Base-by-base conservation (phyloP, 2,329 filamentous ascomycete genomes). In the Lachnellula willkommii region DNA sequence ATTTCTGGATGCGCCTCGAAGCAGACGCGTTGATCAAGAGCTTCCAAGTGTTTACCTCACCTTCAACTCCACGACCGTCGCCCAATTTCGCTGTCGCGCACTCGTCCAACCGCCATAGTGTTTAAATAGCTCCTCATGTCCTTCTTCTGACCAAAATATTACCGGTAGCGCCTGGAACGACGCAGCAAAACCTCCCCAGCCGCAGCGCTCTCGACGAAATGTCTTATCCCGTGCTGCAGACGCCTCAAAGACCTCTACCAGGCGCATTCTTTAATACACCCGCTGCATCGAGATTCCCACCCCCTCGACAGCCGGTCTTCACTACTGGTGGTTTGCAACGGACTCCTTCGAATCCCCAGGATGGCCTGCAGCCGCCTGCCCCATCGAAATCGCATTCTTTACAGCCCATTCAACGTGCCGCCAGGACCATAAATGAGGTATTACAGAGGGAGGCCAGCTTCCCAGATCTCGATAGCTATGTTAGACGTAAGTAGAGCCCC, bases 391-490 rank as follows among this genome's bases (percentile, higher is more conserved):
- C 57, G 26, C 62, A 79, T 57, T 70, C 73, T n/a, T 67, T 88
- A 47, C 84, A 83, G 46, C 88, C 89, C 0, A 81, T 95, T 57
- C 81, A 89, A 63, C 88, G 90, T 72, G 94, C 90, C 20, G 90
- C 91, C 47, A 81, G 79, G 62, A 92, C 88, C 20, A 87, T 99
- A 71, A 95, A 95, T 72, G 81, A 85, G 62, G 86, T 88, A 46
- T 75, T 97, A 46, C 78, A 83, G 57, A 78, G 80, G 57, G 93
- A 97, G 68, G 84, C 85, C 66, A 84, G 83, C 68, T 99, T 90
- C 68, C 92, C 92, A 6, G 90, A 95, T 61, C 77, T 99, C 17
- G 93, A 97, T 71, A 88, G 83, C 56, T 96, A 96, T 74, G 85
- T 95, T 66, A 84, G 86, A 73, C 90, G 91, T 94, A 78, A 79